These are phyloP conservation scores for Zoysia pacifica DNA, from an alignment of 176 grass and related monocot genomes.

Conservation along the genomic window DNA sequence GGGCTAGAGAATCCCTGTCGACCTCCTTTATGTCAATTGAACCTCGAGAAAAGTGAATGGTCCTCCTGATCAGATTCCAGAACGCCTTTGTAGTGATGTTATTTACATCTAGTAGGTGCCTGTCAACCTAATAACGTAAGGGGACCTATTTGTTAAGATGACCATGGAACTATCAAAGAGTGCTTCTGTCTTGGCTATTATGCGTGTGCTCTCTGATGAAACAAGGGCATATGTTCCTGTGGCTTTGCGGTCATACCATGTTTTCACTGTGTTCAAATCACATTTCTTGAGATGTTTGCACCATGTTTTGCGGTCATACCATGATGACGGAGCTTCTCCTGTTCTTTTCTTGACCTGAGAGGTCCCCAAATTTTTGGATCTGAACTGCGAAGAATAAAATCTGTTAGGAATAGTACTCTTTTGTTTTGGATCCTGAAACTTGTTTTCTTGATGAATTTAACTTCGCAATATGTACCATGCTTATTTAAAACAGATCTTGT, in stretches of 20 bases:
- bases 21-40: background rate
- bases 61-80: constrained; percentile 8
- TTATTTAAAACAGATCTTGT: too few species aligned
- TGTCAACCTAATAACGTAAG: constrained; percentile 34
- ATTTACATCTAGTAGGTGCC: background rate
- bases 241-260: background rate
- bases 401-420: too few species aligned
- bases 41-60: background rate
- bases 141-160: background rate
- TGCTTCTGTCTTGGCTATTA: background rate
- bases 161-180: background rate
- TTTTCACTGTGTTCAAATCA: too few species aligned
- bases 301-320: too few species aligned
- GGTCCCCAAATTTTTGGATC: too few species aligned
- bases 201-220: background rate
- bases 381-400: too few species aligned
- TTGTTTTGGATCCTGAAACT: too few species aligned
- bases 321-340: too few species aligned
- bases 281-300: too few species aligned
- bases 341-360: too few species aligned
- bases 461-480: too few species aligned
- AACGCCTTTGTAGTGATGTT: background rate
- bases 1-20: background rate
- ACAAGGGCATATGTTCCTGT: background rate
- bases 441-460: too few species aligned